A percentile compares a stretch with the other conserved stretches of the same genome.
Evolutionary conservation across 1,284 basidiomycete species (phyloP).

Genomic region (Rhodotorula sp.): DNA sequence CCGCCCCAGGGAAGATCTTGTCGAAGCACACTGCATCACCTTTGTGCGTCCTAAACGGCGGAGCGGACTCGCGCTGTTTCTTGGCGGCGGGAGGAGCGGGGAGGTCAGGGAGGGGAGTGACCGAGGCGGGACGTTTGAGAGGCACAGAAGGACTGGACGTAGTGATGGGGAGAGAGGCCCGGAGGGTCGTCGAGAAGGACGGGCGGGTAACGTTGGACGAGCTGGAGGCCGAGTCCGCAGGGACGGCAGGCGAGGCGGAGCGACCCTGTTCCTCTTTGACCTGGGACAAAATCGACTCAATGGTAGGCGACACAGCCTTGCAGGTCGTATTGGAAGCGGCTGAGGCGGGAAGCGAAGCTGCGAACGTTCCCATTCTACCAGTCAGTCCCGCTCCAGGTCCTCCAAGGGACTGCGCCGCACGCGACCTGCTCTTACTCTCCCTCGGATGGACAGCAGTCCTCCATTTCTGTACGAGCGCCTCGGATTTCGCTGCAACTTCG

Average conservation of each 20-base stretch:
- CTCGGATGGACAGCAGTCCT: conserved; percentile 1
- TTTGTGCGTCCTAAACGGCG: conserved; percentile 60
- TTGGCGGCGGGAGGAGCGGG: neutral
- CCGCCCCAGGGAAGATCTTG: conserved; percentile 42
- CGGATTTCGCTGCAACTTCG: conserved; percentile 72
- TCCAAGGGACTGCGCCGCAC: neutral
- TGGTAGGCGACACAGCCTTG: no score
- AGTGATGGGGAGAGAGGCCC: neutral
- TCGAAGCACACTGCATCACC: conserved; percentile 64
- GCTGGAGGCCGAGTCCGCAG: no score
- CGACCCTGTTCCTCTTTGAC: no score
- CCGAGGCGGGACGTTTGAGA: neutral
- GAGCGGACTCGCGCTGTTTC: neutral
- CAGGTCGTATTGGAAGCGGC: no score
- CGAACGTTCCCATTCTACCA: no score
- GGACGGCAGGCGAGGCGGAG: no score
- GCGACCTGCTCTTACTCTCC: no score
- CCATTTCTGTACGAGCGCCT: conserved; percentile 78
- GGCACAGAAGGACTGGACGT: neutral
- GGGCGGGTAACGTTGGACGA: no score
- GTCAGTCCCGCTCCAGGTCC: no score
- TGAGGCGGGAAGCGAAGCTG: no score
- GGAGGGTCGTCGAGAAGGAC: neutral
- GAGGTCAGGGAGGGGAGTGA: conserved; percentile 7
- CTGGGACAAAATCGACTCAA: no score